These are phyloP conservation scores for Dictyostelium firmibasis DNA, from an alignment of 78 protist genomes.

Conservation along the genomic window DNA sequence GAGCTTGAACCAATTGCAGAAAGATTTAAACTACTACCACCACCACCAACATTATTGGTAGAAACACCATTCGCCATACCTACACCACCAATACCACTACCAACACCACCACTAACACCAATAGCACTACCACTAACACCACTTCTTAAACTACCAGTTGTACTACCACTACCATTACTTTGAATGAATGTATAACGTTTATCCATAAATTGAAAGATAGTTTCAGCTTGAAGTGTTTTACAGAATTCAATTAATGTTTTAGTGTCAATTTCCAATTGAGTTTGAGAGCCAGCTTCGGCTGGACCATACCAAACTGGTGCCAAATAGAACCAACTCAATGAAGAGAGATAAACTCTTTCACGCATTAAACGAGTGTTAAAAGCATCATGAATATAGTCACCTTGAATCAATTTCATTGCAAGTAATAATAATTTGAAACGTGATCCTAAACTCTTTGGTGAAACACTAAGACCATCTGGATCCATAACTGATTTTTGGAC, in stretches of 20 bases:
- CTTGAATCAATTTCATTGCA: slow-evolving; percentile 50
- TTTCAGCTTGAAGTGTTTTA: slow-evolving; percentile 56
- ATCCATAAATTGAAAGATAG: slow-evolving; percentile 24
- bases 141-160: not conserved
- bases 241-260: slow-evolving; percentile 55
- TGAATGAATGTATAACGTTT: slow-evolving; percentile 14
- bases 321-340: slow-evolving; percentile 76
- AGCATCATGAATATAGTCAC: slow-evolving; percentile 29
- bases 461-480: slow-evolving; percentile 51
- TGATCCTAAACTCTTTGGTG: slow-evolving; percentile 70
- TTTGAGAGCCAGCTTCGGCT: slow-evolving; percentile 20
- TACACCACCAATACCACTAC: not conserved
- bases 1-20: not conserved
- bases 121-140: not conserved
- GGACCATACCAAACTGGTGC: slow-evolving; percentile 80
- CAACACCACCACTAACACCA: not conserved
- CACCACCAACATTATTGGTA: not conserved
- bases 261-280: slow-evolving; percentile 24
- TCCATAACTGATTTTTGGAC: slow-evolving; percentile 75
- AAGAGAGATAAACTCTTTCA: slow-evolving; percentile 68
- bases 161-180: not conserved
- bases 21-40: not conserved
- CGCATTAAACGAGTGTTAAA: not conserved
- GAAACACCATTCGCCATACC: not conserved
- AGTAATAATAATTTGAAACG: slow-evolving; percentile 77